Evolutionary conservation across 305 asterid genomes (phyloP), one percentile per base, ranked within the genome.

Genomic region (Striga hermonthica): DNA sequence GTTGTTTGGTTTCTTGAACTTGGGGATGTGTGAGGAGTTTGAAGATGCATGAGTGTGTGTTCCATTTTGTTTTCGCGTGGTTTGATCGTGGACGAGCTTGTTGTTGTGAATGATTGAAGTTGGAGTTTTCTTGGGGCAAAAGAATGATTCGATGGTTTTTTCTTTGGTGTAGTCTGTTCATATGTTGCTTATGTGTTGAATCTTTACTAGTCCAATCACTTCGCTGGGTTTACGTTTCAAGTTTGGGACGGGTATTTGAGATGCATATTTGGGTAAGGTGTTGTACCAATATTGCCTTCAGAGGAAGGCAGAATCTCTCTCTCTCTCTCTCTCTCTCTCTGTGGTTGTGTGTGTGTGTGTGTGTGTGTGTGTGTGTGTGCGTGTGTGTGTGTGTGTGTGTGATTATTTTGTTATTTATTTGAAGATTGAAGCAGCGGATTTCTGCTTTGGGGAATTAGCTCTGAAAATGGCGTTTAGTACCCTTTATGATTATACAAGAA

Each of bases 41-140:
- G 40, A 6, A 63, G 45, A 49, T 74, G 72, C 57, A 15, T 66
- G 69, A 59, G 69, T 44, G 0, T 14, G 47, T 61, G 44, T 64
- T 59, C 53, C 57, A 3, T 68, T 60, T 7, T 65, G 38, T 48
- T 64, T 62, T 67, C 35, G 12, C 64, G 53, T 70, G 65, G 60
- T 28, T 57, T 66, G 65, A 35, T 62, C 22, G 9, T 48, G 59
- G 57, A 43, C 54, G 39, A 13, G 35, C 64, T 41, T 49, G 9
- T 10, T 53, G 8, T 55, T 57, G 35, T 41, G 68, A 67, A 15
- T 47, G 55, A 16, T 62, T 60, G 39, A 44, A 10, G 50, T 65
- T 73, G 54, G 72, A 1, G 4, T 36, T 72, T 62, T 56, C 7
- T 48, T 28, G 48, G 62, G 68, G 52, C 52, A 15, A 11, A 34